Evolutionary conservation across 148 eudicot genomes (phyloP).

Genomic region (Chenopodium suecicum): DNA sequence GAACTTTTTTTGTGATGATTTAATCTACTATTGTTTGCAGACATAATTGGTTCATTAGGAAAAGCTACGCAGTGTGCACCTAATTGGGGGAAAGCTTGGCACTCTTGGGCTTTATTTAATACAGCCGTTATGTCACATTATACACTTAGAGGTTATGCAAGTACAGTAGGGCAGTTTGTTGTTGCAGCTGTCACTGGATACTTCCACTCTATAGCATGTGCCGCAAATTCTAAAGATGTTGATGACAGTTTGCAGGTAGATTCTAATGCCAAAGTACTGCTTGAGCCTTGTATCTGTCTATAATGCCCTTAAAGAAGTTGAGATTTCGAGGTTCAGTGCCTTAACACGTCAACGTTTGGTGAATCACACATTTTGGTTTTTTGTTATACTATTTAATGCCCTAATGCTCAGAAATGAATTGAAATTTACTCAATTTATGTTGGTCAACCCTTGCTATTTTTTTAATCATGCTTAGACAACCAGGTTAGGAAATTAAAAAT

Average conservation of each 20-base stretch:
- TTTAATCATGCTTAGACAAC: no score
- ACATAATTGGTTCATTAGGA: slow-evolving; percentile 64
- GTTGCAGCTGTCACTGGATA: slow-evolving; percentile 96
- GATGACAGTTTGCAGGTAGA: slow-evolving; percentile 97
- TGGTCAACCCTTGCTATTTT: no score
- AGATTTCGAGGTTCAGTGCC: no score
- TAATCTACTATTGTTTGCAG: slow-evolving; percentile 35
- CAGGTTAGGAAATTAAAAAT: no score
- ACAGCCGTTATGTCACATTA: slow-evolving; percentile 98
- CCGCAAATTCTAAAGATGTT: slow-evolving; percentile 90
- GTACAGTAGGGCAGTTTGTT: slow-evolving; percentile 66
- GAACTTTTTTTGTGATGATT: slow-evolving; percentile 10
- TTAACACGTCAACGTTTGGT: neutral
- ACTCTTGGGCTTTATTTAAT: slow-evolving; percentile 94
- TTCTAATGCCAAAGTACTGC: slow-evolving; percentile 3
- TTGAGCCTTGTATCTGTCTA: neutral
- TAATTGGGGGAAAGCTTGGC: slow-evolving; percentile 96
- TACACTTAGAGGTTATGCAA: slow-evolving; percentile 62
- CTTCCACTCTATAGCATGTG: slow-evolving; percentile 97
- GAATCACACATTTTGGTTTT: neutral
- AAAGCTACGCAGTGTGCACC: slow-evolving; percentile 80
- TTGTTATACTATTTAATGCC: no score
- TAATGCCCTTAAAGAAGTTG: no score
- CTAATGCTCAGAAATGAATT: no score
- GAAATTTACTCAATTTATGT: no score